These are phyloP conservation scores for Annulohypoxylon nitens DNA, from an alignment of 495 filamentous ascomycete species.

Conservation along the genomic window DNA sequence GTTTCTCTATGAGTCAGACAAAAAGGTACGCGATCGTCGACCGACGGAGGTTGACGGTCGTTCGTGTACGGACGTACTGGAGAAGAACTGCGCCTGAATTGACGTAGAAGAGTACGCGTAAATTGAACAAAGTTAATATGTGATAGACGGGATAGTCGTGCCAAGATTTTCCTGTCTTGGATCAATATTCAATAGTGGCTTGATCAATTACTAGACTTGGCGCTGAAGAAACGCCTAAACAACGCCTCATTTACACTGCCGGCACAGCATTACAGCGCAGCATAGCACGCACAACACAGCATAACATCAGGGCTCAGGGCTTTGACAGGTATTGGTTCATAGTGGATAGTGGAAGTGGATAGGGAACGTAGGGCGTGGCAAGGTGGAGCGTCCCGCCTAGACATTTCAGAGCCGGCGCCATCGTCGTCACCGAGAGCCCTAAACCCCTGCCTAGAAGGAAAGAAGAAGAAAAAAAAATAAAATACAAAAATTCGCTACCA, in stretches of 20 bases:
- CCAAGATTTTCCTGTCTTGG: constrained; percentile 25
- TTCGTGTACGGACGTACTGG: constrained; percentile 1
- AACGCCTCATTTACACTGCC: constrained; percentile 1
- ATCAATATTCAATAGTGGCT: constrained; percentile 32
- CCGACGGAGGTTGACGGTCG: not conserved
- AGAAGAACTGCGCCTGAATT: not conserved
- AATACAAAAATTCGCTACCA: not conserved
- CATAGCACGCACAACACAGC: not conserved
- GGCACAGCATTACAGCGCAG: not conserved
- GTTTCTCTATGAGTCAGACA: not conserved
- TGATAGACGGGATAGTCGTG: constrained; percentile 31
- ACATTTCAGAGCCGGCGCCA: constrained; percentile 20
- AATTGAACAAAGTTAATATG: constrained; percentile 13
- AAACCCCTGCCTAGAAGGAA: constrained; percentile 13
- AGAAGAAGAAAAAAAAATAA: constrained; percentile 3
- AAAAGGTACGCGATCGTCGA: not conserved
- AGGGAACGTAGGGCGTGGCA: constrained; percentile 16
- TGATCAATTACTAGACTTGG: constrained; percentile 7
- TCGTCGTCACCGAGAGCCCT: constrained; percentile 33
- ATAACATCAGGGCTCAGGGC: not conserved
- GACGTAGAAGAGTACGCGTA: constrained; percentile 22
- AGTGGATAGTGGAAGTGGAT: too few relatives aligned
- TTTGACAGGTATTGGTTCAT: not conserved
- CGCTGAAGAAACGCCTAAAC: not conserved
- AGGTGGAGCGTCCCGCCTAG: constrained; percentile 23